phyloP scores from a whole-genome alignment of 148 eudicot species.

The Oxyria digyna region DNA sequence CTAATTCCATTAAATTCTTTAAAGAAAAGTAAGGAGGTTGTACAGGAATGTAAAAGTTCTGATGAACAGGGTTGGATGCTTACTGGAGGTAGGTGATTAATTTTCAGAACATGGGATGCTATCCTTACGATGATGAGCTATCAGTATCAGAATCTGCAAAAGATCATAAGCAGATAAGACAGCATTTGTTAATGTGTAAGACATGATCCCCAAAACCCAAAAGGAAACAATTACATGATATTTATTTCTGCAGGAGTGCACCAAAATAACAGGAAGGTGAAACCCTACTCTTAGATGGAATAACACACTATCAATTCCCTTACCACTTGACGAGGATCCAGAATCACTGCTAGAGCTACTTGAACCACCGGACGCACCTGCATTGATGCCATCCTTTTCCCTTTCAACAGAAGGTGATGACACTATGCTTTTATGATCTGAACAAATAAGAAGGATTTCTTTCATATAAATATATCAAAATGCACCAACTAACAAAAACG shows the following conservation, averaged over 20 bases:
- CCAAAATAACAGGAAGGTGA: neutral
- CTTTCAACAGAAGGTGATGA: neutral
- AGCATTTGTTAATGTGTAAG: neutral
- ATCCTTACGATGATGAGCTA: conserved; percentile 2
- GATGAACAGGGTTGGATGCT: neutral
- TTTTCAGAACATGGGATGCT: neutral
- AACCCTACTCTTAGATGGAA: neutral
- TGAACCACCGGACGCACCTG: neutral
- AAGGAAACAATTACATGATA: neutral
- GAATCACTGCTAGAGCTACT: conserved; percentile 11
- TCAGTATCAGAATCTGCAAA: conserved; percentile 7
- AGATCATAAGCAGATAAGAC: neutral
- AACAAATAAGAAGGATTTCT: neutral
- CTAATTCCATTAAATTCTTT: neutral
- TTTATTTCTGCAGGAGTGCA: too few relatives aligned
- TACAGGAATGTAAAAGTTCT: neutral
- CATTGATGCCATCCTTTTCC: neutral
- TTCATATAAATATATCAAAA: neutral
- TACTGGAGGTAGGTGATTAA: neutral
- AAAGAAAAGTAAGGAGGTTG: neutral
- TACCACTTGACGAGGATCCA: conserved; percentile 7
- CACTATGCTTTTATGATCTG: neutral
- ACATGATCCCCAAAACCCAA: neutral
- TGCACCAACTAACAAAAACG: neutral
- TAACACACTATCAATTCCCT: neutral